These are phyloP conservation scores for Orbilia brochopaga DNA, from an alignment of 2,329 filamentous ascomycete species.

Conservation along the genomic window DNA sequence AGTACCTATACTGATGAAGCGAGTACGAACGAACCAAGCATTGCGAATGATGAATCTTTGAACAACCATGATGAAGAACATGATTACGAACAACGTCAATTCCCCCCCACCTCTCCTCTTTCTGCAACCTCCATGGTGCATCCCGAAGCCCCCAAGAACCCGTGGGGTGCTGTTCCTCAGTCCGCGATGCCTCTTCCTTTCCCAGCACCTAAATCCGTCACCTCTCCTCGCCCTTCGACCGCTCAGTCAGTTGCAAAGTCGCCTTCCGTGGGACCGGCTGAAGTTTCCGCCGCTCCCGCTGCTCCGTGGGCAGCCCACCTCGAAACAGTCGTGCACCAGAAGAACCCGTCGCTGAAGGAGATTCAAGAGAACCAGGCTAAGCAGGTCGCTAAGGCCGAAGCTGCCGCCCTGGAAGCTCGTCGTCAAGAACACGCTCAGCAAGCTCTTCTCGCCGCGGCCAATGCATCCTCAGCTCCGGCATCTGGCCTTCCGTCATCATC, in stretches of 20 bases:
- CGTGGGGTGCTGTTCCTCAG: constrained; percentile 30
- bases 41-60: constrained; percentile 45
- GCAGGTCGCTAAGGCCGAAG: constrained; percentile 87
- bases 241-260: constrained; percentile 43
- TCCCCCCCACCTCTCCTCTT: constrained; percentile 1
- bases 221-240: constrained; percentile 43
- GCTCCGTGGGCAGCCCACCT: constrained; percentile 95
- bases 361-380: constrained; percentile 95
- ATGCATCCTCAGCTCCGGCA: constrained; percentile 59
- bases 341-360: constrained; percentile 90
- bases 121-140: constrained; percentile 1
- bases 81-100: constrained; percentile 14
- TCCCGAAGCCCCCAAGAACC: constrained; percentile 35
- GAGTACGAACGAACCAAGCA: constrained; percentile 40
- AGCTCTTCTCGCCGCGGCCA: constrained; percentile 61
- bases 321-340: constrained; percentile 69
- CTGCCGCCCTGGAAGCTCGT: constrained; percentile 76
- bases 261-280: constrained; percentile 58
- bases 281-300: constrained; percentile 72
- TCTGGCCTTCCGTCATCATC: constrained; percentile 71
- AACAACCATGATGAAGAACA: constrained; percentile 32
- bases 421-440: constrained; percentile 70
- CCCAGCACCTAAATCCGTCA: constrained; percentile 34
- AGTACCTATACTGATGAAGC: constrained; percentile 44
- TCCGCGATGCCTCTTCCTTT: constrained; percentile 46